A percentile compares a stretch with the other conserved stretches of the same genome.
Evolutionary conservation across 2,329 filamentous ascomycete genomes (phyloP).

Genomic region (Westerdykella sp.): DNA sequence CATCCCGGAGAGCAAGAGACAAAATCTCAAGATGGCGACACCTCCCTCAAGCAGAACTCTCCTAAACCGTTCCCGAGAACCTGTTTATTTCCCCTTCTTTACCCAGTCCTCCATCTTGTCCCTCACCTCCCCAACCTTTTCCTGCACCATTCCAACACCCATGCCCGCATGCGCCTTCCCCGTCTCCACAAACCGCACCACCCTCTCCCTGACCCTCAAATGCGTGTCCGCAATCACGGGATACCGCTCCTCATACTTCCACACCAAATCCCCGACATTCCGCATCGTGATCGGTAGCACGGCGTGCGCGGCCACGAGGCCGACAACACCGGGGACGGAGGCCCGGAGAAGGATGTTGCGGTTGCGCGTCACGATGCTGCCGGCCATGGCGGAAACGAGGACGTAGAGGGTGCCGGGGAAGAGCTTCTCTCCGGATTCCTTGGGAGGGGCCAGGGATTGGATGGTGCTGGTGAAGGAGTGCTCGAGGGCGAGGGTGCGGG

Average conservation of each 20-base stretch:
- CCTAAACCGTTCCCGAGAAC: too few species aligned
- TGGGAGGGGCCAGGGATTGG: slow-evolving; percentile 78
- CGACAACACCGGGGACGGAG: slow-evolving; percentile 69
- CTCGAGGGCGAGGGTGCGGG: slow-evolving; percentile 76
- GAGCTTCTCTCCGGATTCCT: slow-evolving; percentile 78
- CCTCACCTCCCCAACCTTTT: slow-evolving; percentile 69
- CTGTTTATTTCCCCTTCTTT: slow-evolving; percentile 70
- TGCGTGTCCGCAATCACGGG: slow-evolving; percentile 80
- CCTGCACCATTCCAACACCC: slow-evolving; percentile 66
- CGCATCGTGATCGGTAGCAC: slow-evolving; percentile 83
- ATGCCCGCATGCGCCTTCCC: slow-evolving; percentile 68
- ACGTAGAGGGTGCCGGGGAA: slow-evolving; percentile 90
- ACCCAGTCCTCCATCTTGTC: slow-evolving; percentile 84
- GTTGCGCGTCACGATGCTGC: slow-evolving; percentile 83
- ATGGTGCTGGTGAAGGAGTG: slow-evolving; percentile 84
- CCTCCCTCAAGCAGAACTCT: too few species aligned
- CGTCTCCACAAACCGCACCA: slow-evolving; percentile 64
- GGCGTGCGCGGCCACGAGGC: slow-evolving; percentile 74
- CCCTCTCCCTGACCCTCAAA: slow-evolving; percentile 60
- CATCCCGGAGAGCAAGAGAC: too few species aligned
- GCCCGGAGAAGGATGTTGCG: slow-evolving; percentile 77
- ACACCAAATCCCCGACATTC: slow-evolving; percentile 79
- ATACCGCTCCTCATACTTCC: slow-evolving; percentile 88
- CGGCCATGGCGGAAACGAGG: slow-evolving; percentile 88
- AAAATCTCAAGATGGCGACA: too few species aligned